Evolutionary conservation across 176 grass and related monocot species (phyloP), one percentile per base, ranked within the genome.

Genomic region (Triticum timopheevii): DNA sequence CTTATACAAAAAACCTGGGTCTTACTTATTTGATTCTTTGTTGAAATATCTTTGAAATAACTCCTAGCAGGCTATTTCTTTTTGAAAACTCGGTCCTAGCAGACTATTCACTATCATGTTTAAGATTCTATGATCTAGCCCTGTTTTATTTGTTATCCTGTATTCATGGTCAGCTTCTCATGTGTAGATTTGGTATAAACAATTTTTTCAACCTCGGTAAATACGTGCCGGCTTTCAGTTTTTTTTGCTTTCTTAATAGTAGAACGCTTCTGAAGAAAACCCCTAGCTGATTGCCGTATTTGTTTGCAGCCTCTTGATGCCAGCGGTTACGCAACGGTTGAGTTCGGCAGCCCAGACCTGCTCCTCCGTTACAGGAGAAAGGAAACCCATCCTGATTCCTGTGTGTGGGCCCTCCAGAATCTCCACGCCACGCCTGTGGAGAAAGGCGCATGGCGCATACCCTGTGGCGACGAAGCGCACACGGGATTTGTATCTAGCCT

Each of bases 381-480:
- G 22, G 64, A 90, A 28, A 24, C 38, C 2, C 42, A 30, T 47
- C 74, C 86, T 24, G 84, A 30, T 56, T 54, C 89, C 22, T 99
- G 90, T 76, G 39, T 45, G 13, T 96, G 92, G 89, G 68, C 17
- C 7, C 15, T 86, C 38, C 47, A 54, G 64, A 15, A 86, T 82
- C 36, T 90, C 13, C 54, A 90, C 15, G 52, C 31, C 11, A 30
- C 35, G 40, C 33, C 77, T 20, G 24, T 83, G 67, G 87, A 87
- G 42, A 88, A 66, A 80, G 30, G 89, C 15, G 22, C 17, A n/a
- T 99, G 92, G 94, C 85, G 27, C 20, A 70, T 96, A 69, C 97
- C 97, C n/a, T 92, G 94, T 47, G 94, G 94, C 66, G 87, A 90
- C 36, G 38, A 91, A 73, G 88, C 80, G 13, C 94, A 96, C 61